Conservation (phyloP, 2,329 filamentous ascomycete genomes). For the Venturia effusa region DNA sequence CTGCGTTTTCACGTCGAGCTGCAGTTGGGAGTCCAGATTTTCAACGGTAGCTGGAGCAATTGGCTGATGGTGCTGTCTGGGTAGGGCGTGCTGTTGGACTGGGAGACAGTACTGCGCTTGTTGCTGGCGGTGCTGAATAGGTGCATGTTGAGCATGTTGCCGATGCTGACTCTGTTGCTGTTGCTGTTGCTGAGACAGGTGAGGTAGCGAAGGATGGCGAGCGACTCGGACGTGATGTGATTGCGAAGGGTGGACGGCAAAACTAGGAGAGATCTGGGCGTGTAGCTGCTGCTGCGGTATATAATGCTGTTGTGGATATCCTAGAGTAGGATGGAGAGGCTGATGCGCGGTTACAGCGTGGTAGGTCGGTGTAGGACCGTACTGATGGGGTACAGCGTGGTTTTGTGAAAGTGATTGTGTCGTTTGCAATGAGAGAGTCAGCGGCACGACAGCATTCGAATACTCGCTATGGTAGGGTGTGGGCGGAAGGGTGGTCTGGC, state of each 20-base stretch:
- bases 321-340: not conserved
- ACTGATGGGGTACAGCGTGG: not conserved
- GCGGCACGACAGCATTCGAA: not conserved
- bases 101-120: not conserved
- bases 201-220: not conserved
- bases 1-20: not conserved
- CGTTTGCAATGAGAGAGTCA: not conserved
- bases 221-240: not conserved
- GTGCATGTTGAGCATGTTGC: not conserved
- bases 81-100: not conserved
- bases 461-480: not conserved
- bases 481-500: not conserved
- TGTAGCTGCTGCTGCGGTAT: not conserved
- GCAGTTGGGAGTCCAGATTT: not conserved
- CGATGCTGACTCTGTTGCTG: not conserved
- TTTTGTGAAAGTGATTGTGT: not conserved
- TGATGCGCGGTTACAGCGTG: not conserved
- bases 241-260: not conserved
- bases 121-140: not conserved
- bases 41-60: not conserved
- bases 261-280: not conserved
- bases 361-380: not conserved
- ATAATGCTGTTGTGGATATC: slow-evolving; percentile 6
- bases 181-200: not conserved
- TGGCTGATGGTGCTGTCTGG: not conserved